Conservation (phyloP, 2,329 filamentous ascomycete species). For the Fusarium avenaceum region DNA sequence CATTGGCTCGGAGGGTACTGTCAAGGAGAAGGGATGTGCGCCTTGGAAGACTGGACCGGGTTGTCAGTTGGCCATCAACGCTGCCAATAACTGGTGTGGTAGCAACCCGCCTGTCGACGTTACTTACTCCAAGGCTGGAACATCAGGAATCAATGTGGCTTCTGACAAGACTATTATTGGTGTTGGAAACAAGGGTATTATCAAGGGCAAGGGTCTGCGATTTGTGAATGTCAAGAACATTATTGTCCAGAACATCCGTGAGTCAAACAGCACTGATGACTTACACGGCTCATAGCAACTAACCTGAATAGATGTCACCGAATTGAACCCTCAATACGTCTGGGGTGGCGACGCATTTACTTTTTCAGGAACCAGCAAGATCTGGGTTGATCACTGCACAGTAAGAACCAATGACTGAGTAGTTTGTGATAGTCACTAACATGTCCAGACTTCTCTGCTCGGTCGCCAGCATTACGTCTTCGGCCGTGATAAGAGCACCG, state of each 20-base stretch:
- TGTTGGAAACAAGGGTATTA: constrained; percentile 54
- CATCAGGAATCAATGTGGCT: constrained; percentile 45
- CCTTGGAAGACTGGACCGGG: constrained; percentile 36
- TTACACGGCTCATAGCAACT: accelerated
- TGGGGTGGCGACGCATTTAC: constrained; percentile 41
- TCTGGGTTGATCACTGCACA: constrained; percentile 42
- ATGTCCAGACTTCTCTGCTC: constrained; percentile 16
- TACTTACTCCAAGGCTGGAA: constrained; percentile 25
- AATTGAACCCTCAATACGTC: constrained; percentile 39
- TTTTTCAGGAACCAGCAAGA: constrained; percentile 28
- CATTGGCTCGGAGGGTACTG: constrained; percentile 45
- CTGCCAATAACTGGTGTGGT: constrained; percentile 42
- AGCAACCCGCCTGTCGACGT: constrained; percentile 14
- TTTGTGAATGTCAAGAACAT: constrained; percentile 53
- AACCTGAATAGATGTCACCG: constrained; percentile 12
- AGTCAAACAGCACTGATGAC: accelerated
- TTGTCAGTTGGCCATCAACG: constrained; percentile 41
- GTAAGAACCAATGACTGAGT: not conserved
- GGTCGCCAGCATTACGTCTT: constrained; percentile 39
- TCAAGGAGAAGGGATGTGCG: constrained; percentile 34
- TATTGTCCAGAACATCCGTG: constrained; percentile 50
- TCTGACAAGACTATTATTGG: constrained; percentile 59
- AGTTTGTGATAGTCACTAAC: accelerated
- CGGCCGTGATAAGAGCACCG: constrained; percentile 43
- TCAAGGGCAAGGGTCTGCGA: constrained; percentile 58